Base-by-base conservation (phyloP, 225 moss, liverwort and hornwort genomes). In the Ulota crispa region DNA sequence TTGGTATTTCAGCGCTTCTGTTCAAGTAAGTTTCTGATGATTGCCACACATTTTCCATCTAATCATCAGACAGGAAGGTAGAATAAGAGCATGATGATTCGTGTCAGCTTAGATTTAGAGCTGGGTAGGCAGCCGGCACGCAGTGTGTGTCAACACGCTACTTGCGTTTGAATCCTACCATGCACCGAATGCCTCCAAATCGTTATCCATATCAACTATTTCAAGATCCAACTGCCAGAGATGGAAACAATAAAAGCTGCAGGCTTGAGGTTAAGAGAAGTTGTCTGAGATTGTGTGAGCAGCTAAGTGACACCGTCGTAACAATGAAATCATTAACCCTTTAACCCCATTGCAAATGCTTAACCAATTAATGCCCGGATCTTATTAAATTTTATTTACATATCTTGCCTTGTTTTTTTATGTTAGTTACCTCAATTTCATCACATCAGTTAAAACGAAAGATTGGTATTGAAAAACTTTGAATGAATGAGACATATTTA, bases 61-160 rank as follows among this genome's bases (percentile, higher is more conserved):
- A 30, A 41, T 52, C 68, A 68, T 60, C 37, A 24, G 20, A 39
- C 26, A 62, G 23, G 19, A 68, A 20, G 15, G 55, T 60, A 23
- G 54, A 42, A 54, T 71, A 18, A 61, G 26, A 30, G 36, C 9
- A 61, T 19, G 19, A 28, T 71, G 45, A 20, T 55, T 71, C 19
- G 18, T 52, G 28, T 39, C 81, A 64, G 47, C 47, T 31, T 78
- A 47, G 47, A 15, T 3, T 67, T 26, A 5, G 16, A 50, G 56
- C 50, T 28, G 26, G 64, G 65, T 71, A 56, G 70, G 64, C 34
- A 76, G 70, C 20, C 27, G 63, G 76, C 80, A 45, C 45, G 77
- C 45, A 56, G 31, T 8, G 80, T 34, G 64, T 56, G 65, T 65
- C 39, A 42, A 42, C 36, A 78, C 13, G 24, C 34, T 26, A 14